These are phyloP conservation scores for Zygoascus flipseniorum DNA, from an alignment of 805 yeast genomes.

Conservation along the genomic window DNA sequence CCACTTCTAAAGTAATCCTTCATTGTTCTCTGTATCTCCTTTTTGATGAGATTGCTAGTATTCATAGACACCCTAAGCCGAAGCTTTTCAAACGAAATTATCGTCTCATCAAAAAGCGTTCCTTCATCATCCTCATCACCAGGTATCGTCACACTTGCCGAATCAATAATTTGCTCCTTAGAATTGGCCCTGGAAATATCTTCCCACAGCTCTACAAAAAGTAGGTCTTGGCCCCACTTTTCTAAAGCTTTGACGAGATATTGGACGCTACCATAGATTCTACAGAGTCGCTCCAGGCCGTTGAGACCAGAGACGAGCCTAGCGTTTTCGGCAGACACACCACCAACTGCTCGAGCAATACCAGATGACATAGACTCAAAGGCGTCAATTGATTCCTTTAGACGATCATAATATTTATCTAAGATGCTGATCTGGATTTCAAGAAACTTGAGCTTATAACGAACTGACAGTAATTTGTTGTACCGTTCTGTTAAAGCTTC, in stretches of 20 bases:
- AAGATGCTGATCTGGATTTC: slow-evolving; percentile 51
- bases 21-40: slow-evolving; percentile 31
- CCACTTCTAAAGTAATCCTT: slow-evolving; percentile 29
- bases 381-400: slow-evolving; percentile 35
- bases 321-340: slow-evolving; percentile 25
- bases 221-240: slow-evolving; percentile 36
- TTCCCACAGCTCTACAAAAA: slow-evolving; percentile 37
- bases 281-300: slow-evolving; percentile 36
- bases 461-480: slow-evolving; percentile 34
- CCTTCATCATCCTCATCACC: slow-evolving; percentile 23
- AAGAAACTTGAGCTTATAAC: slow-evolving; percentile 48
- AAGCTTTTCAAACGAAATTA: slow-evolving; percentile 31
- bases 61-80: slow-evolving; percentile 24
- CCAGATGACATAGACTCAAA: slow-evolving; percentile 35
- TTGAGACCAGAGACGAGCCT: slow-evolving; percentile 25
- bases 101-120: slow-evolving; percentile 39
- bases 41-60: slow-evolving; percentile 28
- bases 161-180: slow-evolving; percentile 3
- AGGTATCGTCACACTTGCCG: slow-evolving; percentile 11
- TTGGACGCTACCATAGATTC: slow-evolving; percentile 31
- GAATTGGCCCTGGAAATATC: slow-evolving; percentile 23
- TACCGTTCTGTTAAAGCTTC: slow-evolving; percentile 50
- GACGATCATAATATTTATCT: slow-evolving; percentile 40
- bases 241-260: slow-evolving; percentile 33
- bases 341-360: slow-evolving; percentile 29